phyloP scores from a whole-genome alignment of 768 basidiomycete genomes.

The Suillus alpinus region DNA sequence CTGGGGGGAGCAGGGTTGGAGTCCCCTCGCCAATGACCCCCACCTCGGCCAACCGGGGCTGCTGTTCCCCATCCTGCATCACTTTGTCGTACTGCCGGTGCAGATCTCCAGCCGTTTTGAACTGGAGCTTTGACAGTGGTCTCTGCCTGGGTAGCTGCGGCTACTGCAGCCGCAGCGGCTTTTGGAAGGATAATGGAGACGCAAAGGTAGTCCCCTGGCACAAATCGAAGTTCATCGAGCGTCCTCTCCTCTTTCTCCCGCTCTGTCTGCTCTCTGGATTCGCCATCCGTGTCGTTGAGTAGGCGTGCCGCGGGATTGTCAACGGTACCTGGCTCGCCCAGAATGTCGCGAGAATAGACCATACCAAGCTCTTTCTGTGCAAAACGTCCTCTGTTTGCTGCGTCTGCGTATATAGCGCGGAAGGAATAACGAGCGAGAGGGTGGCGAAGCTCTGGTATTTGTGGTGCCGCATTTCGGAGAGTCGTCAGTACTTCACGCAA shows the following conservation, averaged over 20 bases:
- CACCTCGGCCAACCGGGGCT: slow-evolving; percentile 45
- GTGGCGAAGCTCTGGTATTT: slow-evolving; percentile 70
- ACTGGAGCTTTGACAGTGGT: slow-evolving; percentile 32
- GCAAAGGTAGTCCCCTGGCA: slow-evolving; percentile 78
- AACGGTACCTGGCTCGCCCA: slow-evolving; percentile 72
- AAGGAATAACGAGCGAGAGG: slow-evolving; percentile 82
- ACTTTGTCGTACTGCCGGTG: slow-evolving; percentile 34
- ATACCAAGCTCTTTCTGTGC: slow-evolving; percentile 77
- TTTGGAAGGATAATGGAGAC: slow-evolving; percentile 77
- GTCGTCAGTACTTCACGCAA: slow-evolving; percentile 76
- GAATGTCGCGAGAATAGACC: slow-evolving; percentile 81
- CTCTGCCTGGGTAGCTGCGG: slow-evolving; percentile 48
- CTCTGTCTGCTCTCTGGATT: slow-evolving; percentile 35
- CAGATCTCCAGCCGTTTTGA: slow-evolving; percentile 36
- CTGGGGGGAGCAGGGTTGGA: slow-evolving; percentile 48
- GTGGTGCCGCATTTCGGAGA: slow-evolving; percentile 69
- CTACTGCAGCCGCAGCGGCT: slow-evolving; percentile 40
- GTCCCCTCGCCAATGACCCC: slow-evolving; percentile 75
- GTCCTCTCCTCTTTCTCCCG: slow-evolving; percentile 64
- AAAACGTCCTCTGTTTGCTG: slow-evolving; percentile 67
- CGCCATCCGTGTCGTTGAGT: slow-evolving; percentile 44
- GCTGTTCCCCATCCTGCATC: slow-evolving; percentile 40
- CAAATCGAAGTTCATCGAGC: slow-evolving; percentile 74
- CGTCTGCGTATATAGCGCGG: slow-evolving; percentile 75
- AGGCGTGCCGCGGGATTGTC: slow-evolving; percentile 57